Base-by-base conservation (phyloP, 495 filamentous ascomycete species). In the Trichoderma parareesei region DNA sequence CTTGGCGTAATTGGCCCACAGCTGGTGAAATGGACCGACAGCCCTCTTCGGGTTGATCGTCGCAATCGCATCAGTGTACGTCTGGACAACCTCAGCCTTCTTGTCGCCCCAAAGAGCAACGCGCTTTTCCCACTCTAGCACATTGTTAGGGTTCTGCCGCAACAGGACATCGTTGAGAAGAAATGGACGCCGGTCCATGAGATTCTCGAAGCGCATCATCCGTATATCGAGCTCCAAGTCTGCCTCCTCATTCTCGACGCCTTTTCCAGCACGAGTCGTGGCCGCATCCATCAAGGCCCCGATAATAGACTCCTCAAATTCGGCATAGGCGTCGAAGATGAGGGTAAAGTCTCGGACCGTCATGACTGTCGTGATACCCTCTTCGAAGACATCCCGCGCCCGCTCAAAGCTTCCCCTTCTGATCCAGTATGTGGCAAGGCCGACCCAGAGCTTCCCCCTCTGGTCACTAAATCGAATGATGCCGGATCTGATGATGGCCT, bases 291-390 rank as follows among this genome's bases (percentile, higher is more conserved):
- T 96, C 72, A 97, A 74, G 46, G 83, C 89, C 38, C 90, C 86
- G 66, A 97, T 97, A 70, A 98, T 89, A 0, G 92, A 93, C 76
- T 99, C 95, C 73, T 99, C 95, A 57, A 97, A 97, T 74, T 99
- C 95, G 48, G 88, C 86, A 71, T 99, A 99, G 0, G 92, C 89
- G 73, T 99, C 95, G 68, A 99, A 99, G 33, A 98, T 86, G 55
- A 97, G 83, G 0, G 93, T 95, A 70, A 99, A 99, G 76, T 99
- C 95, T 62, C 95, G 86, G n/a, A 98, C 92, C 4, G 95, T 99
- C 93, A 97, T 97, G 65, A 97, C 95, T 1, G 94, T 98, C 38
- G 90, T 96, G 67, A 98, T 91, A 57, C 92, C 95, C 76, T 98
- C 93, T 76, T 99, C 95, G 69, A 96, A 97, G 27, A 96, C 82